A percentile compares a stretch with the other conserved stretches of the same genome.
Evolutionary conservation across 208 protist species (phyloP).

Genomic region (Endotrypanum monterogeii): DNA sequence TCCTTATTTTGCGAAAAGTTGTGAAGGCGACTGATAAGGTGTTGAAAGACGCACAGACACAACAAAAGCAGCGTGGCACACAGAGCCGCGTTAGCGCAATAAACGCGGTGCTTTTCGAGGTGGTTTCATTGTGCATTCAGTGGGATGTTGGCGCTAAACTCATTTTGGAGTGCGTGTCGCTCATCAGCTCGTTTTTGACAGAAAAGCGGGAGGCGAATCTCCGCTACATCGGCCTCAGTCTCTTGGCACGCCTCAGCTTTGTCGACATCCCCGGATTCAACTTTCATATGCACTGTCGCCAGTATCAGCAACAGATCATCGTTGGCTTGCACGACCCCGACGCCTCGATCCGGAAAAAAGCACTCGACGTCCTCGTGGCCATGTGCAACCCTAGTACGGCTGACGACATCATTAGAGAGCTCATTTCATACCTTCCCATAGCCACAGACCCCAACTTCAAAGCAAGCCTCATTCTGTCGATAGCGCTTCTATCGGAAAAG

Average conservation of each 20-base stretch:
- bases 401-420: conserved; percentile 93
- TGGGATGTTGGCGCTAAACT: conserved; percentile 88
- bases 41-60: conserved; percentile 77
- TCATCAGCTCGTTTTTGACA: conserved; percentile 90
- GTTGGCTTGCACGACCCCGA: conserved; percentile 95
- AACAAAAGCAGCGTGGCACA: conserved; percentile 83
- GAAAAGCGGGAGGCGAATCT: conserved; percentile 92
- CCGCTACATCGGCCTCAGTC: conserved; percentile 88
- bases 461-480: conserved; percentile 96
- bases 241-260: conserved; percentile 77
- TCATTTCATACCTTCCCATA: conserved; percentile 91
- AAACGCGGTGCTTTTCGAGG: conserved; percentile 97
- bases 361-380: conserved; percentile 97
- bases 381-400: conserved; percentile 96
- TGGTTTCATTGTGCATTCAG: conserved; percentile 93
- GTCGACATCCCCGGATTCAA: conserved; percentile 56
- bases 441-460: conserved; percentile 90
- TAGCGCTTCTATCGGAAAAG: conserved; percentile 95
- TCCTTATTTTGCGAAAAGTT: conserved; percentile 80
- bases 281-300: conserved; percentile 76
- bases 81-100: conserved; percentile 97
- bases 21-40: conserved; percentile 89
- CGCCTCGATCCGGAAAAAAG: conserved; percentile 96
- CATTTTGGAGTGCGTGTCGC: conserved; percentile 67
- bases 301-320: conserved; percentile 93